Conservation (phyloP, 1,284 basidiomycete genomes). For the Pterula multifida region DNA sequence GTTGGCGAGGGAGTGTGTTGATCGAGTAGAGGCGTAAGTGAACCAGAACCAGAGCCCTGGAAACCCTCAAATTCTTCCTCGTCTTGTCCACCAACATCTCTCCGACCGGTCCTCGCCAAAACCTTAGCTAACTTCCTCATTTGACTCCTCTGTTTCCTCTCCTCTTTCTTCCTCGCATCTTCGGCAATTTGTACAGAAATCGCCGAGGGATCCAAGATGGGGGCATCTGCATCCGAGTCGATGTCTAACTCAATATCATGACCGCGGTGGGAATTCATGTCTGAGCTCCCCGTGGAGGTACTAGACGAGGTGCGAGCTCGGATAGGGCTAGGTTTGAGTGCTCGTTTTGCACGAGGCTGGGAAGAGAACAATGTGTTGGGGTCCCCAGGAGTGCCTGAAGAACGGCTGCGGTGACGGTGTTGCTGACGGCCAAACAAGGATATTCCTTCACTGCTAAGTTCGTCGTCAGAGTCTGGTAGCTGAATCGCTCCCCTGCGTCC, state of each 20-base stretch:
- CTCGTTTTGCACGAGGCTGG: slow-evolving; percentile 1
- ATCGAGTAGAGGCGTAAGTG: background rate
- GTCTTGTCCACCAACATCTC: background rate
- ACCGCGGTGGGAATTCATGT: background rate
- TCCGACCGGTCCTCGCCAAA: background rate
- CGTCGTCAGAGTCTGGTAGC: background rate
- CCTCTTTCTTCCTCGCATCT: background rate
- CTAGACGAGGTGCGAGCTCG: background rate
- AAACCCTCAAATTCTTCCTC: background rate
- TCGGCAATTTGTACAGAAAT: background rate
- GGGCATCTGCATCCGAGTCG: slow-evolving; percentile 1
- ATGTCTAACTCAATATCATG: background rate
- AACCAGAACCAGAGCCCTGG: background rate
- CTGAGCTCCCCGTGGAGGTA: background rate
- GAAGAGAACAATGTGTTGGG: background rate
- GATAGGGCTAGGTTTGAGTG: background rate
- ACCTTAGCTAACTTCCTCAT: background rate
- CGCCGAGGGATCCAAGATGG: background rate
- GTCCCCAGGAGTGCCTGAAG: background rate
- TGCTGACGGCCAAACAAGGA: background rate
- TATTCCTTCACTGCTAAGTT: background rate
- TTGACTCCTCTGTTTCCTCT: background rate
- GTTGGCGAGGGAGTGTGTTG: background rate
- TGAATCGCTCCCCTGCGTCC: background rate
- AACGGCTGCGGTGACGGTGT: background rate